Conservation (phyloP, 805 yeast genomes). For the Starmerella sp. region DNA sequence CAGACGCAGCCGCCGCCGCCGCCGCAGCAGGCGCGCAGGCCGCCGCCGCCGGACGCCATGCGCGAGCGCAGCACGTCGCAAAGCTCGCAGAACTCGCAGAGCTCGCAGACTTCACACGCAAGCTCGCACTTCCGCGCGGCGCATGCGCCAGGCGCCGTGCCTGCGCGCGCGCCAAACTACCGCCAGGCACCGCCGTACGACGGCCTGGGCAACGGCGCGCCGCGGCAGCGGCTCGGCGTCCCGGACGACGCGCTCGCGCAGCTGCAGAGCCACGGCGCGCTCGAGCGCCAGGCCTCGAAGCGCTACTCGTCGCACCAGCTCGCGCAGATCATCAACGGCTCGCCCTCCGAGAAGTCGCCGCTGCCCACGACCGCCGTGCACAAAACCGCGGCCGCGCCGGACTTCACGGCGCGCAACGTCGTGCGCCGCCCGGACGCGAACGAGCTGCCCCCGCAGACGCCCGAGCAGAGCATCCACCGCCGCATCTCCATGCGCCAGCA, state of each 20-base stretch:
- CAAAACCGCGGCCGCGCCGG: conserved; percentile 18
- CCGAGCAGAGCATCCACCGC: conserved; percentile 30
- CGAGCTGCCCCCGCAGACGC: conserved; percentile 3
- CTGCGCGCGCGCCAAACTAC: neutral
- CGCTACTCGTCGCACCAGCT: conserved; percentile 89
- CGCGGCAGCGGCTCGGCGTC: neutral
- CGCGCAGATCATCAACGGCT: conserved; percentile 43
- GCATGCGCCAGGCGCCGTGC: neutral
- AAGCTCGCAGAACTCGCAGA: neutral
- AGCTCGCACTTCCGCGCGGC: neutral
- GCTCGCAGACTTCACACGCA: neutral
- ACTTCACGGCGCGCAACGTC: conserved; percentile 18
- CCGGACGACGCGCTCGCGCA: conserved; percentile 54
- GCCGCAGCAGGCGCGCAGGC: neutral
- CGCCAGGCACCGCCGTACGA: neutral
- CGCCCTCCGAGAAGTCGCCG: conserved; percentile 9
- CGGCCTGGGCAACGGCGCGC: neutral
- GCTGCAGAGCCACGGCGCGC: conserved; percentile 67
- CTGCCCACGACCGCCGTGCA: conserved; percentile 22
- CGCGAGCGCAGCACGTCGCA: neutral
- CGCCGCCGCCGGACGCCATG: neutral
- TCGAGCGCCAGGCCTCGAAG: conserved; percentile 87
- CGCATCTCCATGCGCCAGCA: conserved; percentile 23
- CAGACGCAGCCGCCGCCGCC: neutral
- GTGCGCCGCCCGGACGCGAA: neutral